These are phyloP conservation scores for Durusdinium trenchii DNA, from an alignment of 73 alveolate species.

Conservation along the genomic window DNA sequence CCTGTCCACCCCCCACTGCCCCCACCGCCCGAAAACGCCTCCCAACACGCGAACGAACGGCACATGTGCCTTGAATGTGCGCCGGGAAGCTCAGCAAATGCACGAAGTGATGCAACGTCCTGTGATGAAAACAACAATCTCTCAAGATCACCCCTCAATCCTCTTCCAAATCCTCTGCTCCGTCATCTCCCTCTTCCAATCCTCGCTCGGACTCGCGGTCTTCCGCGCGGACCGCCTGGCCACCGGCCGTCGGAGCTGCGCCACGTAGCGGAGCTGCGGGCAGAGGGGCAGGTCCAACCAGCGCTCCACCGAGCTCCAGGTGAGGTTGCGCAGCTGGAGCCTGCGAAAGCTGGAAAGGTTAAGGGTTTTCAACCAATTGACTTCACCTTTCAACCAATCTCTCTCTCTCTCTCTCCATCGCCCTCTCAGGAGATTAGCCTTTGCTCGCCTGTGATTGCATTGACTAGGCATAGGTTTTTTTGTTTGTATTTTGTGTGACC, in stretches of 20 bases:
- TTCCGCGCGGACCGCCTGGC: neutral
- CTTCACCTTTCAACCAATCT: too few relatives aligned
- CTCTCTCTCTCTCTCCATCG: too few relatives aligned
- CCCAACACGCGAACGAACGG: too few relatives aligned
- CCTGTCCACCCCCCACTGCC: too few relatives aligned
- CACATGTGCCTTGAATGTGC: neutral
- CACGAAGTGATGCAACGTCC: constrained; percentile 68
- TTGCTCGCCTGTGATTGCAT: too few relatives aligned
- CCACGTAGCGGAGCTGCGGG: constrained; percentile 45
- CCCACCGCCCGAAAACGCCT: too few relatives aligned
- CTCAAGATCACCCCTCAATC: neutral
- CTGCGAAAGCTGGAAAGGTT: neutral
- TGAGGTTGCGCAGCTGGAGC: constrained; percentile 21
- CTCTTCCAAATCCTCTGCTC: neutral
- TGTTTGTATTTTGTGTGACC: too few relatives aligned
- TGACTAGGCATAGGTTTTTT: too few relatives aligned
- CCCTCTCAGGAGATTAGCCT: too few relatives aligned
- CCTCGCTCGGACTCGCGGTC: neutral
- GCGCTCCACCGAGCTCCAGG: constrained; percentile 70
- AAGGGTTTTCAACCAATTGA: too few relatives aligned
- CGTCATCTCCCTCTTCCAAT: neutral
- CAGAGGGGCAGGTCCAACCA: constrained; percentile 69
- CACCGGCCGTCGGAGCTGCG: constrained; percentile 44
- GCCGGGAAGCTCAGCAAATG: constrained; percentile 44
- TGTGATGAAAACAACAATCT: neutral